Conservation (phyloP, 352 stramenopile species). For the Phytophthora sp. region DNA sequence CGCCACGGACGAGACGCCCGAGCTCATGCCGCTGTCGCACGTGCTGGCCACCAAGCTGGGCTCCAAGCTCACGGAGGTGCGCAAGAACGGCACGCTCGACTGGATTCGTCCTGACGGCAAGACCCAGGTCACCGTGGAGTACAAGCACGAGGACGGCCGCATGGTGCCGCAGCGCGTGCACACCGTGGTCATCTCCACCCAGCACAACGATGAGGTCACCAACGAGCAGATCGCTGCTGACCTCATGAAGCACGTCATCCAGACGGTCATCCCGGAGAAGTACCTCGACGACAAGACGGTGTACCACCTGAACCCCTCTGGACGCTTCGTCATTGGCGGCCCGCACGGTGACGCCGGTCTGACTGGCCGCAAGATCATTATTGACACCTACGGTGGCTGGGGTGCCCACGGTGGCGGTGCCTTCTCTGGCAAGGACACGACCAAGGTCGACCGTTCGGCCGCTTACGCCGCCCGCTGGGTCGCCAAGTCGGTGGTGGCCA, state of each 20-base stretch:
- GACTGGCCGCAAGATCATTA: constrained; percentile 99
- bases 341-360: constrained; percentile 98
- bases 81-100: constrained; percentile 98
- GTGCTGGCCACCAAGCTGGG: constrained; percentile 97
- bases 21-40: constrained; percentile 98
- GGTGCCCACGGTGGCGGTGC: constrained; percentile 98
- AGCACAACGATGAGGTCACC: constrained; percentile 98
- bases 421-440: constrained; percentile 99
- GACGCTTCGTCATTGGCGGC: constrained; percentile 99
- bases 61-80: constrained; percentile 97
- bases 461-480: constrained; percentile 99
- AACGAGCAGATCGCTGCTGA: constrained; percentile 99
- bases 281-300: constrained; percentile 99
- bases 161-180: constrained; percentile 97
- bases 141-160: constrained; percentile 95
- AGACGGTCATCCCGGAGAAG: constrained; percentile 98
- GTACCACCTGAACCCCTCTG: constrained; percentile 99
- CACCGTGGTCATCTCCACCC: constrained; percentile 99
- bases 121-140: constrained; percentile 98
- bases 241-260: constrained; percentile 99
- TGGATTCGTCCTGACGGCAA: constrained; percentile 99
- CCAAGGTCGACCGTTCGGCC: constrained; percentile 98
- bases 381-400: constrained; percentile 99
- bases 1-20: constrained; percentile 97
- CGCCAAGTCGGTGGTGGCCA: constrained; percentile 97